Base-by-base conservation (phyloP, 768 basidiomycete genomes). In the Boletus subcaerulescens region DNA sequence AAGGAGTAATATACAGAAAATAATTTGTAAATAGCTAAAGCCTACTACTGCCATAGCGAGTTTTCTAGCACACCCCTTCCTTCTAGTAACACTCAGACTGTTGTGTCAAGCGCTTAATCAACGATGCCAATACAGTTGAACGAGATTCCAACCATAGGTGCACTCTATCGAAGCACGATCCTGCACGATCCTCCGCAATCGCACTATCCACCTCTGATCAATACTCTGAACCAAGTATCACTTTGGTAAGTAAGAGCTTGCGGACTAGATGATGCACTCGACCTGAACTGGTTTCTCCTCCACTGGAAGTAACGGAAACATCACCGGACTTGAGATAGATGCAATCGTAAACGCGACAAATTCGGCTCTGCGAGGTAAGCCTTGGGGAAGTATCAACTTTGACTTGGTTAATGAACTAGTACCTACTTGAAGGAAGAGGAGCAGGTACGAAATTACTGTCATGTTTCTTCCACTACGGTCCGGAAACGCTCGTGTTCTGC, bases 341-440 rank as follows among this genome's bases (percentile, higher is more conserved):
- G 74, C 82, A 0, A 86, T 93, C 52, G 91, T 93, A 29, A 93
- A 92, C 63, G 91, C 91, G 13, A 91, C 91, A 7, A 93, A 93
- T 64, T 76, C 75, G 44, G 79, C 80, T 46, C 73, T 93, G 35
- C 73, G 86, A 45, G 91, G 91, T 89, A 40, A 52, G 60, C 50
- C 45, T n/a, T 18, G 2, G 35, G 22, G 33, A 17, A 5, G 26
- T 42, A 11, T 18, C 33, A 2, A 17, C 13, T 29, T 41, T 18
- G 33, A 29, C 20, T 7, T 20, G 20, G 15, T 17, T 9, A 15
- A 12, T 29, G 40, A 29, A 53, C 26, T 15, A n/a, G n/a, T n/a
- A 4, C 14, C 11, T 17, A 11, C 35, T 42, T 40, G n/a, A 56
- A 90, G 90, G 89, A 36, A 90, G 91, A 5, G 86, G 88, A 0